These are phyloP conservation scores for Colletotrichum cordylinicola DNA, from an alignment of 2,329 filamentous ascomycete species.

Conservation along the genomic window DNA sequence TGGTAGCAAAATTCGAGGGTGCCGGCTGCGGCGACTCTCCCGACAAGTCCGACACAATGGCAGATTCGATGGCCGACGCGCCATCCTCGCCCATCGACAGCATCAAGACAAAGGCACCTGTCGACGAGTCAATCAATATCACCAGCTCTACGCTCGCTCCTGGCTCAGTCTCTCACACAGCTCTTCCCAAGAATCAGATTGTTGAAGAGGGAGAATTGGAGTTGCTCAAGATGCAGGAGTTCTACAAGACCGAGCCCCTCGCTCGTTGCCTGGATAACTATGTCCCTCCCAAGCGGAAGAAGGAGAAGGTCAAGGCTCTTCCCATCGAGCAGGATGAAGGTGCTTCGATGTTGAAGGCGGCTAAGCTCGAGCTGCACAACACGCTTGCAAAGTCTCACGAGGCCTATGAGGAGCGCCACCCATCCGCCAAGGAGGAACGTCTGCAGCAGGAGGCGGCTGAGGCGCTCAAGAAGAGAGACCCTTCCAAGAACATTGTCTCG, in stretches of 20 bases:
- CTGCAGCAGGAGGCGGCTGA: background rate
- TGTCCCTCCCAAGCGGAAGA: background rate
- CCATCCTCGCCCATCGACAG: background rate
- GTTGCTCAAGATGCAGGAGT: constrained; percentile 15
- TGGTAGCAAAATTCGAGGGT: constrained; percentile 16
- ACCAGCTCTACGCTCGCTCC: background rate
- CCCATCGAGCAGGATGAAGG: background rate
- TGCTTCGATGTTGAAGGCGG: constrained; percentile 2
- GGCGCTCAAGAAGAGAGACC: background rate
- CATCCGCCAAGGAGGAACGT: constrained; percentile 7
- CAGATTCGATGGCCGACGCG: background rate
- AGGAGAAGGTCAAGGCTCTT: background rate
- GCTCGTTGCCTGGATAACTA: constrained; percentile 10
- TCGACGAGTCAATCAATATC: background rate
- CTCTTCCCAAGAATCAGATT: background rate
- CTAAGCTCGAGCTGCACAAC: constrained; percentile 9
- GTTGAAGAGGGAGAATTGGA: background rate
- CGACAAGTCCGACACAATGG: background rate
- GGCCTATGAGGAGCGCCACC: background rate
- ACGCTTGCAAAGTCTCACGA: background rate
- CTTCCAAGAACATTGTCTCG: background rate
- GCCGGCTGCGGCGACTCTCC: background rate
- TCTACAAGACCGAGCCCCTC: constrained; percentile 3
- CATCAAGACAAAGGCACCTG: background rate
- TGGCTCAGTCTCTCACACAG: background rate